phyloP scores from a whole-genome alignment of 257 asterid species.

The Vinca minor region DNA sequence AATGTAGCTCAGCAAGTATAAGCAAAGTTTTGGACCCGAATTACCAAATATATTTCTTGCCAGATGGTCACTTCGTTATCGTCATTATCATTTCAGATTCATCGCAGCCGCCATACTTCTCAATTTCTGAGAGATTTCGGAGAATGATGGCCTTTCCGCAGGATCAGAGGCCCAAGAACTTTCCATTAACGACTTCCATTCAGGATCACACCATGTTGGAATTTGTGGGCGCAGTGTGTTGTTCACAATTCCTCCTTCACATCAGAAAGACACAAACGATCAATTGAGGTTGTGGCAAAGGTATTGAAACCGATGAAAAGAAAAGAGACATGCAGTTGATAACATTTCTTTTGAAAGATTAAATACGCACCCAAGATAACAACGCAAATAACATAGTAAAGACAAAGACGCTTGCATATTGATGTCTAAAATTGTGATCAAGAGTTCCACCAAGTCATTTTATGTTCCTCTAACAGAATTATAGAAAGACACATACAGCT shows the following conservation, averaged over 20 bases:
- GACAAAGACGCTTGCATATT: too few species aligned
- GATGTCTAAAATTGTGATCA: too few species aligned
- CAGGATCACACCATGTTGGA: conserved; percentile 98
- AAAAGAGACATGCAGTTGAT: too few species aligned
- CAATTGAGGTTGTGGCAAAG: background rate
- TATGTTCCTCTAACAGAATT: too few species aligned
- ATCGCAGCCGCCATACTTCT: conserved; percentile 94
- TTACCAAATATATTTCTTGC: background rate
- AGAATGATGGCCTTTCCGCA: conserved; percentile 68
- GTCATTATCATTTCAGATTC: conserved; percentile 59
- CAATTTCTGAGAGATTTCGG: conserved; percentile 80
- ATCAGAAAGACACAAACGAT: background rate
- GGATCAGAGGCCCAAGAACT: conserved; percentile 82
- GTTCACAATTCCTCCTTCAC: conserved; percentile 84
- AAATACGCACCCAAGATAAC: too few species aligned
- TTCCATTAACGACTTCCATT: conserved; percentile 95
- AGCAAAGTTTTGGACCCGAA: background rate
- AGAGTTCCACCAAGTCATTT: too few species aligned
- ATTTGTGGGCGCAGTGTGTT: conserved; percentile 81
- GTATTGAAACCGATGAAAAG: background rate
- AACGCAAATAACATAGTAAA: too few species aligned
- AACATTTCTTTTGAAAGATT: too few species aligned
- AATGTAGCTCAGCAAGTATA: background rate
- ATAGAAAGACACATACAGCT: too few species aligned
- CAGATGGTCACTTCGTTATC: background rate